Evolutionary conservation across 768 basidiomycete species (phyloP).

Genomic region (Zangia roseola): DNA sequence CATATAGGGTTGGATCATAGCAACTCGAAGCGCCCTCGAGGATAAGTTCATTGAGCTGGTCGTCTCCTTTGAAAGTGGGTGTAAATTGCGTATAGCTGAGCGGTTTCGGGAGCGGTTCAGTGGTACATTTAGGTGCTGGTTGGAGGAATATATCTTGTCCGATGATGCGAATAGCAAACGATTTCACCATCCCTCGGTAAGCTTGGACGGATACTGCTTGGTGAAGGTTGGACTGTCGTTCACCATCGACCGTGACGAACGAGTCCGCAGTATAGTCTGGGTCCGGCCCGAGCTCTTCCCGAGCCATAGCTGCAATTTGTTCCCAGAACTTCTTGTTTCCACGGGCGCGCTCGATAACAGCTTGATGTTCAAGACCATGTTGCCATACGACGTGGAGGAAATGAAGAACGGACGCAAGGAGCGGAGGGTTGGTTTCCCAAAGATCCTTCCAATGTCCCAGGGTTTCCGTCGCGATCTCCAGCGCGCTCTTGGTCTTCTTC

Average conservation of each 20-base stretch:
- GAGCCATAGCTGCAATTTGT: constrained; percentile 59
- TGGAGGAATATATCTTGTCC: constrained; percentile 72
- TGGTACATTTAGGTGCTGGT: constrained; percentile 39
- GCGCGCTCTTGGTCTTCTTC: constrained; percentile 51
- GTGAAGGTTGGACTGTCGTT: constrained; percentile 52
- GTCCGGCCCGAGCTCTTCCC: constrained; percentile 68
- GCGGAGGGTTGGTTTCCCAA: constrained; percentile 75
- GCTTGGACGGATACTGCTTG: constrained; percentile 61
- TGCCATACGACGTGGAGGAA: constrained; percentile 82
- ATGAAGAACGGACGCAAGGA: constrained; percentile 69
- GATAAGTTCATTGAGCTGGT: constrained; percentile 63
- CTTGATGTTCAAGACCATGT: constrained; percentile 71
- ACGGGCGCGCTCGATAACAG: constrained; percentile 54
- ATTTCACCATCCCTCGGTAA: constrained; percentile 69
- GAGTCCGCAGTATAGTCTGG: constrained; percentile 63
- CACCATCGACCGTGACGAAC: constrained; percentile 38
- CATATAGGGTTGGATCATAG: constrained; percentile 73
- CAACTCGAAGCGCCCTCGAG: constrained; percentile 67
- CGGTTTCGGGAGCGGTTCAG: constrained; percentile 46
- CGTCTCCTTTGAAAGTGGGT: constrained; percentile 55
- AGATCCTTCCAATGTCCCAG: constrained; percentile 69
- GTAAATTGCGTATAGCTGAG: constrained; percentile 60
- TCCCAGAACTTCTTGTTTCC: constrained; percentile 67
- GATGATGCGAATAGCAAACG: constrained; percentile 71
- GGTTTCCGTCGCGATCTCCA: constrained; percentile 65